Evolutionary conservation across 83 land plant genomes (phyloP).

Genomic region (Larix sibirica): DNA sequence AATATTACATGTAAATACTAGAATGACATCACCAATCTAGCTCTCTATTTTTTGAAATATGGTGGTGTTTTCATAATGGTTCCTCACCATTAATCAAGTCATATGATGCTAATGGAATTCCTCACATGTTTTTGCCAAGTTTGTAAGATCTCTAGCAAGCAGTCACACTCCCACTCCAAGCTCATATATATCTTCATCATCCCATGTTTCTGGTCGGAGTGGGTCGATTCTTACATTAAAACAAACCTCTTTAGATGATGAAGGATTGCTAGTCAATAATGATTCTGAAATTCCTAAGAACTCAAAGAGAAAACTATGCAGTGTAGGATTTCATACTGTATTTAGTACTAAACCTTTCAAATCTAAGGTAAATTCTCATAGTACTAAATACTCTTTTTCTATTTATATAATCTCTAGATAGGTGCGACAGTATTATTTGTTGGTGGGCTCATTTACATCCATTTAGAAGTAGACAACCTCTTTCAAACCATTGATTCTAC

Average conservation of each 20-base stretch:
- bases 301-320: conserved; percentile 25
- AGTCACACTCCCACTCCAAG: conserved; percentile 39
- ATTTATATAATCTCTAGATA: conserved; percentile 16
- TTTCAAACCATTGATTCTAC: background rate
- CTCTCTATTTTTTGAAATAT: no score
- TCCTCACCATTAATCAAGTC: no score
- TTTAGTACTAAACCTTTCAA: no score
- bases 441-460: background rate
- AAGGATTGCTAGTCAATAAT: conserved; percentile 11
- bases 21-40: background rate
- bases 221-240: background rate
- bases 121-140: conserved; percentile 21
- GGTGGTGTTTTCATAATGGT: no score
- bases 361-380: no score
- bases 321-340: no score
- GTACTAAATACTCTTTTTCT: no score
- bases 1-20: conserved; percentile 3
- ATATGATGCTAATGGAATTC: no score
- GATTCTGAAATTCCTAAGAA: conserved; percentile 1
- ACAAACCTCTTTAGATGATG: background rate
- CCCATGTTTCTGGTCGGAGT: background rate
- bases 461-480: no score
- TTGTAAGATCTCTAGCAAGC: conserved; percentile 43
- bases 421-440: conserved; percentile 13
- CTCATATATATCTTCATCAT: conserved; percentile 19